Evolutionary conservation across 306 rosid genomes (phyloP), one percentile per base, ranked within the genome.

Genomic region (Cicer bijugum): DNA sequence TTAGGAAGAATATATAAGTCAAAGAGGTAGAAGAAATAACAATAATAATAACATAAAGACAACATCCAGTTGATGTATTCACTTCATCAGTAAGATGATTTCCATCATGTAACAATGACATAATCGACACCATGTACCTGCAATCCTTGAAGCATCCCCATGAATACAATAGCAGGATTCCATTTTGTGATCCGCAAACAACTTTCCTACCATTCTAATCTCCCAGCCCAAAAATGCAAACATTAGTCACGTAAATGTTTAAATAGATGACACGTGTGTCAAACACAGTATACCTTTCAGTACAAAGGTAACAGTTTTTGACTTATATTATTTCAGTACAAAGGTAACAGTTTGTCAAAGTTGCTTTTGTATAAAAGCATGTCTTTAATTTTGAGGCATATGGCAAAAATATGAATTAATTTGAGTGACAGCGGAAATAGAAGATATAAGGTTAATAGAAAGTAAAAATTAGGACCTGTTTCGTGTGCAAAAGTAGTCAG

Each of bases 81-180:
- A 20, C 35, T 40, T 53, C 35, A 58, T 68, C 55, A 55, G 35
- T 40, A 78, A 48, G 44, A 75, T 12, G 12, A 58, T 59, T 48
- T 50, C 43, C 14, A 50, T 69, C 51, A 77, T 14, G 16, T 9
- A 69, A 52, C 62, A 16, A 71, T 39, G 62, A 58, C 33, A 67
- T 23, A 9, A 55, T 74, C 70, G 38, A 79, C 42, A 19, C 65
- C 37, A 40, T 7, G 58, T 75, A 93, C 98, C 98, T 93, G 82
- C 97, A 89, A 79, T 93, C 97, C 86, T 86, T 86, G 89, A 91
- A 89, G 87, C 67, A 88, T 52, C 96, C 98, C 97, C 97, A 93
- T 6, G 98, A 89, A 79, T 93, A 93, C 69, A 93, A 76, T 20
- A 93, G 79, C 9, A 93, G 62, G 67, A 78, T 80, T 78, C 96